phyloP scores from a whole-genome alignment of 2,329 filamentous ascomycete species.

The Alternaria solani region DNA sequence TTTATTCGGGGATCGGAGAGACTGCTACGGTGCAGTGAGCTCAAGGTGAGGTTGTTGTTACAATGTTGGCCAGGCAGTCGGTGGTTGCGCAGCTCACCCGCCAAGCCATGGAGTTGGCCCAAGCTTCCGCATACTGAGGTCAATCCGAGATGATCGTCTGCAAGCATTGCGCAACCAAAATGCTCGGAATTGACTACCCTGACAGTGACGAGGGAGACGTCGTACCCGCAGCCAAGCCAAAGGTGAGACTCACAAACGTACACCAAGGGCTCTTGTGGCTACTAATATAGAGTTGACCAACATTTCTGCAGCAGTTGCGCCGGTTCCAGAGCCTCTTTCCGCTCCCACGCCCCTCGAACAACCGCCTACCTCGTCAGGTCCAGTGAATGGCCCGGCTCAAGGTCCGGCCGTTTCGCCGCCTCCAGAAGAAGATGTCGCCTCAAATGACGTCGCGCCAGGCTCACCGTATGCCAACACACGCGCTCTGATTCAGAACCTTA shows the following conservation, averaged over 20 bases:
- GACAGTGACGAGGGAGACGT: slow-evolving; percentile 58
- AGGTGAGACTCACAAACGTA: slow-evolving; percentile 51
- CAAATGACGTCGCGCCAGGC: slow-evolving; percentile 37
- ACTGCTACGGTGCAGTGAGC: slow-evolving; percentile 17
- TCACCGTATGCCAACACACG: slow-evolving; percentile 75
- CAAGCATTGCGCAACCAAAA: slow-evolving; percentile 26
- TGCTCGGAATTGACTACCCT: slow-evolving; percentile 56
- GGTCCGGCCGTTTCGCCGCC: slow-evolving; percentile 38
- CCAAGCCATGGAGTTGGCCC: slow-evolving; percentile 31
- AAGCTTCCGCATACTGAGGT: slow-evolving; percentile 36
- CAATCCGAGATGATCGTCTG: slow-evolving; percentile 5
- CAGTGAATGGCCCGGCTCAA: slow-evolving; percentile 38
- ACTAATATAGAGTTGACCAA: slow-evolving; percentile 54
- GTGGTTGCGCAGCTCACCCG: slow-evolving; percentile 30
- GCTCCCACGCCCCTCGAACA: slow-evolving; percentile 18
- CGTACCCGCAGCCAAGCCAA: slow-evolving; percentile 35
- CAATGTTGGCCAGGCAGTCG: slow-evolving; percentile 41
- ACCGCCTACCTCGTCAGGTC: slow-evolving; percentile 12
- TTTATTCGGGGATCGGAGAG: neutral
- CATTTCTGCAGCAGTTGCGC: slow-evolving; percentile 26
- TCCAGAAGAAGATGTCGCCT: slow-evolving; percentile 21
- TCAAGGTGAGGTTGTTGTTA: slow-evolving; percentile 32
- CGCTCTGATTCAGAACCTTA: slow-evolving; percentile 72
- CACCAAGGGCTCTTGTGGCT: slow-evolving; percentile 53
- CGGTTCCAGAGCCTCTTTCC: slow-evolving; percentile 17